phyloP scores from a whole-genome alignment of 306 rosid species.

The Rubus parviflorus region DNA sequence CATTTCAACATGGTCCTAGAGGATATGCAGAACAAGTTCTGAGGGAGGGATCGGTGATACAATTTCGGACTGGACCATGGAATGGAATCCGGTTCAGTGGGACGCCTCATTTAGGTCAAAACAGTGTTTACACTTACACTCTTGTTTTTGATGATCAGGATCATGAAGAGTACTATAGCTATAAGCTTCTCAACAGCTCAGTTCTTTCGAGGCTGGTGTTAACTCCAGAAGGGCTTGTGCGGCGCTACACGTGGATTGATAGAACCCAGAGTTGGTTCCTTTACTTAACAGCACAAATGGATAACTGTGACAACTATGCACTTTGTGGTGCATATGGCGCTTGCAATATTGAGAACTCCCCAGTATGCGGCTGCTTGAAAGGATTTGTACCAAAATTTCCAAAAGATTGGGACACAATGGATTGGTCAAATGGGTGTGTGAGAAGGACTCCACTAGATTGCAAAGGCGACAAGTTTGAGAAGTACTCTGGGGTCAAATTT shows the following conservation, averaged over 20 bases:
- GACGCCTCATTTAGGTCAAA: background rate
- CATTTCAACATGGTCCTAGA: background rate
- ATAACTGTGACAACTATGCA: constrained; percentile 10
- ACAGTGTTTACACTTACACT: background rate
- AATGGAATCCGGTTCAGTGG: constrained; percentile 24
- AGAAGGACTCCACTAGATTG: background rate
- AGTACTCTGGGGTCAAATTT: background rate
- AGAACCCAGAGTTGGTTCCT: background rate
- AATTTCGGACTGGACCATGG: constrained; percentile 22
- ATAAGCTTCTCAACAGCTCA: constrained; percentile 14
- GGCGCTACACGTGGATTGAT: constrained; percentile 13
- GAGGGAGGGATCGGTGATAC: background rate
- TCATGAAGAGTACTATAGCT: constrained; percentile 16
- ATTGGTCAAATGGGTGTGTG: constrained; percentile 10
- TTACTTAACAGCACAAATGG: background rate
- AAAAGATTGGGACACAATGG: background rate
- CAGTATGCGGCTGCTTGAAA: constrained; percentile 9
- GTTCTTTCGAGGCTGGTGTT: background rate
- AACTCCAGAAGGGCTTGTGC: constrained; percentile 1
- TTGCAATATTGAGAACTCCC: background rate
- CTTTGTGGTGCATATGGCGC: constrained; percentile 12
- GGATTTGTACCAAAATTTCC: constrained; percentile 7
- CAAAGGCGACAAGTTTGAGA: background rate
- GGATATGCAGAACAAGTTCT: background rate
- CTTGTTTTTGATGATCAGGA: constrained; percentile 1